Percentiles rank a stretch among this genome's conserved stretches.
These are phyloP conservation scores for Serendipita indica DNA, from an alignment of 768 basidiomycete species.

Conservation along the genomic window DNA sequence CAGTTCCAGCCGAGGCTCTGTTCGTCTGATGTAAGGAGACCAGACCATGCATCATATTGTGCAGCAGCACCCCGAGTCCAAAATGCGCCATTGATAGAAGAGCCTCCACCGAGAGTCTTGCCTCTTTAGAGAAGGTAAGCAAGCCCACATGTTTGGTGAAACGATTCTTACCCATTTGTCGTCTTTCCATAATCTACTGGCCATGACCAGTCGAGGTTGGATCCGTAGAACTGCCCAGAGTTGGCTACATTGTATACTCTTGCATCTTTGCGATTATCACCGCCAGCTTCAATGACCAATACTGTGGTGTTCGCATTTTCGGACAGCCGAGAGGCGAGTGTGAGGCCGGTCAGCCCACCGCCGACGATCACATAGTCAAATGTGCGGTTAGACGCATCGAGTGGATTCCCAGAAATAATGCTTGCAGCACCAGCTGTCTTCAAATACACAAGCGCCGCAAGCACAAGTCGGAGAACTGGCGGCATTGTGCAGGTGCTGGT, in stretches of 20 bases:
- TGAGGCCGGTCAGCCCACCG: constrained; percentile 22
- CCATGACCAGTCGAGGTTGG: constrained; percentile 34
- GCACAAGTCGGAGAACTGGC: no score
- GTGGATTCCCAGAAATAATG: no score
- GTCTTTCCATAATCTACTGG: constrained; percentile 28
- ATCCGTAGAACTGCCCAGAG: constrained; percentile 29
- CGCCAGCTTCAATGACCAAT: constrained; percentile 20
- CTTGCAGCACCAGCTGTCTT: no score
- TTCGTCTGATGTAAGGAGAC: constrained; percentile 10
- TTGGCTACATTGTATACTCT: constrained; percentile 33
- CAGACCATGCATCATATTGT: constrained; percentile 11
- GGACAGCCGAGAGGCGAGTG: constrained; percentile 17
- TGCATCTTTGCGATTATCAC: constrained; percentile 15
- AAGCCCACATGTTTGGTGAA: not conserved
- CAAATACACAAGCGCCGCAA: no score
- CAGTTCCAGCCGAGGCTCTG: constrained; percentile 12
- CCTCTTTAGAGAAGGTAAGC: constrained; percentile 5
- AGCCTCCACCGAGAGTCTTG: constrained; percentile 12
- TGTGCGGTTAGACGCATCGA: constrained; percentile 1
- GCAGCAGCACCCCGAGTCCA: constrained; percentile 10
- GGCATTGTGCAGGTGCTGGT: no score
- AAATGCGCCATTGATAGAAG: constrained; percentile 13
- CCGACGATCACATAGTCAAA: constrained; percentile 27
- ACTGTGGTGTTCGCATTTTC: constrained; percentile 17
- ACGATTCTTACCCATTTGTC: constrained; percentile 20